Percentiles rank a stretch among this genome's conserved stretches.
Conservation (phyloP, 169 alveolate species). For the Plasmodium vivax region DNA sequence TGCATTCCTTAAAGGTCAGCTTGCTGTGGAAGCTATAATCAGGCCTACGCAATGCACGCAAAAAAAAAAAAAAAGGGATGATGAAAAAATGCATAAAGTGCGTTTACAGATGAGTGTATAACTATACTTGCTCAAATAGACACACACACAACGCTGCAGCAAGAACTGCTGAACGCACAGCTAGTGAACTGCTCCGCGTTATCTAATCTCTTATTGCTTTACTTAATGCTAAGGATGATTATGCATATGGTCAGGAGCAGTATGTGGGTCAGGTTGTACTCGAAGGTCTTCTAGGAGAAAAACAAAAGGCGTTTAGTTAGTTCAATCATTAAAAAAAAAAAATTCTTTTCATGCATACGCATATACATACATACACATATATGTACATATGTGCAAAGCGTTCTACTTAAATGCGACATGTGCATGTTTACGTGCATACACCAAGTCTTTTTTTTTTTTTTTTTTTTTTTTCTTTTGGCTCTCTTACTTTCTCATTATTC, state of each 20-base stretch:
- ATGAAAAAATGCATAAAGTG: conserved; percentile 5
- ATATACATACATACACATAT: background rate
- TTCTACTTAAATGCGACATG: background rate
- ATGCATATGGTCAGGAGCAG: conserved; percentile 70
- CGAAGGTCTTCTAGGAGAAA: conserved; percentile 32
- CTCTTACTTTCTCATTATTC: background rate
- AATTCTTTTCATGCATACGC: background rate
- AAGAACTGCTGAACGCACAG: background rate
- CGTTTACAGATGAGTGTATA: background rate
- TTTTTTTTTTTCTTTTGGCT: background rate
- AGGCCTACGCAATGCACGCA: conserved; percentile 27
- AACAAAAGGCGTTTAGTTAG: background rate
- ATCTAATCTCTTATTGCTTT: background rate
- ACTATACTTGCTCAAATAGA: background rate
- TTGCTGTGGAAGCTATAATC: conserved; percentile 31
- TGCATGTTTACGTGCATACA: background rate
- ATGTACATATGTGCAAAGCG: background rate
- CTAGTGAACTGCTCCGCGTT: background rate
- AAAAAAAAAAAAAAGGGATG: background rate
- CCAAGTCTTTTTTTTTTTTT: background rate
- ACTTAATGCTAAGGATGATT: conserved; percentile 73
- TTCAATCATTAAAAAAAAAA: background rate
- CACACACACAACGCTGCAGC: background rate
- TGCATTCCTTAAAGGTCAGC: background rate
- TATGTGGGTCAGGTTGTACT: conserved; percentile 72